phyloP scores from a whole-genome alignment of 2,329 filamentous ascomycete species.

The Epichloe sibirici region DNA sequence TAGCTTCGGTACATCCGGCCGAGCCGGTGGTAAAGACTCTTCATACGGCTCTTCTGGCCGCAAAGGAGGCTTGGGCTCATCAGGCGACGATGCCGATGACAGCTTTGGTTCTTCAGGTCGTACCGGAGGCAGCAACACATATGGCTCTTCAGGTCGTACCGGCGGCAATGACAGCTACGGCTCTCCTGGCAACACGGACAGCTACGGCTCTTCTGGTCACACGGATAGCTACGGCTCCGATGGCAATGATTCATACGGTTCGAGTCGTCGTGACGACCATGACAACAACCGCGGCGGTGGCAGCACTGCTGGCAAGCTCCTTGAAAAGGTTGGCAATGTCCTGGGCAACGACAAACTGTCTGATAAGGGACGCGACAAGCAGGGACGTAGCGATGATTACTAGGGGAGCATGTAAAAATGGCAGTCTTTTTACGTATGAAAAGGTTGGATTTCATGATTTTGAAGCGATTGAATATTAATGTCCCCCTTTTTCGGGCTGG shows the following conservation, averaged over 20 bases:
- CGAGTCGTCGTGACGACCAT: neutral
- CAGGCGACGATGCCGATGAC: conserved; percentile 5
- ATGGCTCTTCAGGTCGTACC: no score
- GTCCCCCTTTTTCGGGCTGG: no score
- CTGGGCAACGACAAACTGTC: conserved; percentile 28
- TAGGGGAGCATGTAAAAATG: neutral
- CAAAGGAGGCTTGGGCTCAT: conserved; percentile 3
- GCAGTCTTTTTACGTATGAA: neutral
- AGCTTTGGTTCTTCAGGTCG: conserved; percentile 11
- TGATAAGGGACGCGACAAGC: conserved; percentile 33
- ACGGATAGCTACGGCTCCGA: conserved; percentile 4
- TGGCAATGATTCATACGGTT: conserved; percentile 5
- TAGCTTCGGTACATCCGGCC: neutral
- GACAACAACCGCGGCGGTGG: conserved; percentile 18
- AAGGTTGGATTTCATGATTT: no score
- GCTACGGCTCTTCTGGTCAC: conserved; percentile 10
- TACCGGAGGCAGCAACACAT: conserved; percentile 5
- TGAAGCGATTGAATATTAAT: neutral
- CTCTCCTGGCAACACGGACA: conserved; percentile 10
- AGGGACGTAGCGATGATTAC: conserved; percentile 15
- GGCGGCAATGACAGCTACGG: conserved; percentile 1
- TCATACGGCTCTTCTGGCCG: conserved; percentile 10
- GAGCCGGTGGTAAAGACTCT: no score
- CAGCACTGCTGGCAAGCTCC: conserved; percentile 41
- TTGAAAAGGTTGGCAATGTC: conserved; percentile 44